Base-by-base conservation (phyloP, 2,329 filamentous ascomycete species). In the Penicillium sp. region DNA sequence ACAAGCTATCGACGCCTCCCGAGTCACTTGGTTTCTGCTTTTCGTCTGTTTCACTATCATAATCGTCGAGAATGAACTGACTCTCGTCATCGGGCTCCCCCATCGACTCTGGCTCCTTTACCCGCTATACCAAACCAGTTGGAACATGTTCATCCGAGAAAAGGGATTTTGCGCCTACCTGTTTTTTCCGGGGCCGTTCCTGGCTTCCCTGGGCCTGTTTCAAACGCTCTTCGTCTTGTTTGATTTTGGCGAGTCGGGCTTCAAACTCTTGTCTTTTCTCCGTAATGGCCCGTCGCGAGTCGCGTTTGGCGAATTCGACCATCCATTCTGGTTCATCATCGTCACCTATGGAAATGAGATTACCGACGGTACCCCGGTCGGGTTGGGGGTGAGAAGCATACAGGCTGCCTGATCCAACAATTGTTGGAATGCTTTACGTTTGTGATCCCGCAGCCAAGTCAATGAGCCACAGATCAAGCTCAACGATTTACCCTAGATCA, bases 361-460 rank as follows among this genome's bases (percentile, higher is more conserved):
- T 41, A 21, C 19, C 19, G 19, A 41, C 21, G 33, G 5, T n/a
- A n/a, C 33, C 7, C 33, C 33, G 14, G 33, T 37, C 11, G 9
- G 21, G 14, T 16, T 41, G 16, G 46, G 46, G 41, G 13, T 24
- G 5, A 13, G n/a, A 41, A n/a, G 52, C 78, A 68, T 62, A 73
- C 73, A 69, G 60, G 79, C 48, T 73, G 81, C 56, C 68, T 74
- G 56, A 72, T 80, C 56, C 80, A 82, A 46, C 67, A 82, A 62
- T 70, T 82, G 73, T 79, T 89, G 74, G 79, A 88, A 75, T 59
- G 72, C 64, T 68, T 79, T 71, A 74, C 86, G 79, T 72, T 96
- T 93, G 75, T 93, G 85, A 55, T 90, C 85, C 48, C 93, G 87
- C n/a, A 97, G 80, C 93, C 93, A 97, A 3, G 92, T 96, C 67